Conservation (phyloP, 345 rosid genomes). For the Turnera subulata region DNA sequence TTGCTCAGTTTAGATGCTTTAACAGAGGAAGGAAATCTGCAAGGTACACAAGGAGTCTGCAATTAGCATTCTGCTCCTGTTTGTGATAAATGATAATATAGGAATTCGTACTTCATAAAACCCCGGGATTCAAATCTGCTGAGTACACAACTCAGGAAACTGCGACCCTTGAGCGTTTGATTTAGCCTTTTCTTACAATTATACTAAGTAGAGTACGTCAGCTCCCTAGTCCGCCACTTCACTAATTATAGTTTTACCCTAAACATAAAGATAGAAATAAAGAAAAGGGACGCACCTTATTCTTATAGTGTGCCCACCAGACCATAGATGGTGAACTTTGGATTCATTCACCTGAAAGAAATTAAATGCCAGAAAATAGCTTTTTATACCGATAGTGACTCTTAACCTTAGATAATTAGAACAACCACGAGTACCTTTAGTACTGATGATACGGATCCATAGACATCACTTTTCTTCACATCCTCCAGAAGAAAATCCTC, state of each 20-base stretch:
- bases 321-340: conserved; percentile 49
- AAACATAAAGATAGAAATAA: background rate
- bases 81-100: too few relatives aligned
- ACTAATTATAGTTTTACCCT: too few relatives aligned
- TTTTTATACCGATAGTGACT: background rate
- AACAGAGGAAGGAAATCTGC: conserved; percentile 68
- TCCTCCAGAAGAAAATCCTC: conserved; percentile 84
- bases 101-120: too few relatives aligned
- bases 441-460: conserved; percentile 88
- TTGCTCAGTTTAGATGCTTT: conserved; percentile 55
- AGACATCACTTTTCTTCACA: conserved; percentile 90
- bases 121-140: too few relatives aligned
- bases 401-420: conserved; percentile 1
- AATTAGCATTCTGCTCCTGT: too few relatives aligned
- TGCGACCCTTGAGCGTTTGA: too few relatives aligned
- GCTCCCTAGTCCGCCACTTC: too few relatives aligned
- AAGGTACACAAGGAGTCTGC: conserved; percentile 14
- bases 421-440: conserved; percentile 55
- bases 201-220: too few relatives aligned
- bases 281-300: conserved; percentile 53
- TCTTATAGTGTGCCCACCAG: conserved; percentile 48
- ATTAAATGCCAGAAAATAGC: conserved; percentile 7
- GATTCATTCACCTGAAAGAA: conserved; percentile 70
- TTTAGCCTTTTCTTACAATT: too few relatives aligned
- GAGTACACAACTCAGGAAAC: too few relatives aligned